A percentile compares a stretch with the other conserved stretches of the same genome.
Evolutionary conservation across 1,284 basidiomycete genomes (phyloP).

Genomic region (Ustilago cynodontis): DNA sequence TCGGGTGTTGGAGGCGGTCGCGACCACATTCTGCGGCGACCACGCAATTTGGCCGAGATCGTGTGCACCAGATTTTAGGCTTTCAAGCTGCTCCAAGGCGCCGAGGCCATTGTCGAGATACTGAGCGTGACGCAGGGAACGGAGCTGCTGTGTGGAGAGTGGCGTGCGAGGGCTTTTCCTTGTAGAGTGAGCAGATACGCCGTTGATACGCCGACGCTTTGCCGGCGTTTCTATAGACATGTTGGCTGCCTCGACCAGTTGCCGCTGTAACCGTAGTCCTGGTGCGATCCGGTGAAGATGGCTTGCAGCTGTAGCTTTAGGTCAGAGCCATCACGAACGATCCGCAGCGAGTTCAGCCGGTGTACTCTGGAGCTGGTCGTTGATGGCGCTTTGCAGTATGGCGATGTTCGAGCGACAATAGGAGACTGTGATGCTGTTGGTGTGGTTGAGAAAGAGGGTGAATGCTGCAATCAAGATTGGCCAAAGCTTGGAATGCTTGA

Average conservation of each 20-base stretch:
- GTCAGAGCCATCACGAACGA: not conserved
- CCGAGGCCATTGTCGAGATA: constrained; percentile 27
- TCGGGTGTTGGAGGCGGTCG: constrained; percentile 35
- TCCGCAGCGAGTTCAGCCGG: not conserved
- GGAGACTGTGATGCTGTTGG: not conserved
- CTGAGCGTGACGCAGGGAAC: constrained; percentile 28
- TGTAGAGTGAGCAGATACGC: not conserved
- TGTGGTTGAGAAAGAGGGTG: not conserved
- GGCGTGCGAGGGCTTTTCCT: constrained; percentile 4
- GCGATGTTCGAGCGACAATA: not conserved
- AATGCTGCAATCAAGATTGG: not conserved
- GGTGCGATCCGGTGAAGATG: too few species aligned
- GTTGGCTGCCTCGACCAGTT: not conserved
- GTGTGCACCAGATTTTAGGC: constrained; percentile 6
- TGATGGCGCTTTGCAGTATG: not conserved
- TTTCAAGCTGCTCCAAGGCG: constrained; percentile 19
- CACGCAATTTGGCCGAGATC: constrained; percentile 37
- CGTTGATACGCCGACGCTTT: constrained; percentile 29
- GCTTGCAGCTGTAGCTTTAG: not conserved
- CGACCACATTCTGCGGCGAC: constrained; percentile 43
- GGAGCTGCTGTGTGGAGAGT: constrained; percentile 22
- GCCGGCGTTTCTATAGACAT: constrained; percentile 36
- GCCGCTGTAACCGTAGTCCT: too few species aligned
- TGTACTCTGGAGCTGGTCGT: not conserved
- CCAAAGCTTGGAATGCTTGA: constrained; percentile 1